Evolutionary conservation across 371 early-diverging fungal genomes (phyloP).

Genomic region (Saksenaea vasiformis): DNA sequence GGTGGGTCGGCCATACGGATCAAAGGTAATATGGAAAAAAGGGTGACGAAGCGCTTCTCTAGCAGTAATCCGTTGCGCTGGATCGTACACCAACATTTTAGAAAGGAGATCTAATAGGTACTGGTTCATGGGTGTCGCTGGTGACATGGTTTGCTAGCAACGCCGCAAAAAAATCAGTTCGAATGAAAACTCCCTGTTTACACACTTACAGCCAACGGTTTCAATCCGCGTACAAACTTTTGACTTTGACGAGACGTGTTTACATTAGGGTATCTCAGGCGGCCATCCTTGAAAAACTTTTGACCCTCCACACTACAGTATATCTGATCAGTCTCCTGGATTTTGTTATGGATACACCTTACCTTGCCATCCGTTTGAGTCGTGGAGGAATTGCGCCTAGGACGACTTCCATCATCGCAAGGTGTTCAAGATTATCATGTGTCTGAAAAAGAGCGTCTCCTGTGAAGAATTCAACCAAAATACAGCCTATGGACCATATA

Average conservation of each 20-base stretch:
- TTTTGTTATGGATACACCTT: slow-evolving; percentile 9
- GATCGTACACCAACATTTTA: slow-evolving; percentile 87
- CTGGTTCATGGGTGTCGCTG: slow-evolving; percentile 23
- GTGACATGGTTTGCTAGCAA: slow-evolving; percentile 38
- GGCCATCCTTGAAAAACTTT: slow-evolving; percentile 62
- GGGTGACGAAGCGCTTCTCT: slow-evolving; percentile 81
- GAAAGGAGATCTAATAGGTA: slow-evolving; percentile 70
- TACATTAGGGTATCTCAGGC: slow-evolving; percentile 67
- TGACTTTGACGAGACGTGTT: slow-evolving; percentile 65
- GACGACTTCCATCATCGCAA: slow-evolving; percentile 76
- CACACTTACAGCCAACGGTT: slow-evolving; percentile 54
- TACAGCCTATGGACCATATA: slow-evolving; percentile 97
- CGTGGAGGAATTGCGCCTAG: slow-evolving; percentile 56
- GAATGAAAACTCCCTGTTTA: not conserved
- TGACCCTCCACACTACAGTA: slow-evolving; percentile 43
- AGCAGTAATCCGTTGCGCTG: slow-evolving; percentile 80
- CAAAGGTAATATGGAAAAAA: slow-evolving; percentile 66
- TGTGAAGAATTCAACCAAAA: slow-evolving; percentile 92
- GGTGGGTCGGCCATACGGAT: slow-evolving; percentile 26
- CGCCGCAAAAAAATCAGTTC: not conserved
- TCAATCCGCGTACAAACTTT: slow-evolving; percentile 68
- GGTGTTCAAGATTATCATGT: slow-evolving; percentile 83
- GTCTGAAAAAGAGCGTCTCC: slow-evolving; percentile 96
- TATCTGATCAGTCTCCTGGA: not conserved
- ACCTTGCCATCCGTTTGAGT: slow-evolving; percentile 42